These are phyloP conservation scores for Otatea glauca DNA, from an alignment of 176 grass and related monocot species.

Conservation along the genomic window DNA sequence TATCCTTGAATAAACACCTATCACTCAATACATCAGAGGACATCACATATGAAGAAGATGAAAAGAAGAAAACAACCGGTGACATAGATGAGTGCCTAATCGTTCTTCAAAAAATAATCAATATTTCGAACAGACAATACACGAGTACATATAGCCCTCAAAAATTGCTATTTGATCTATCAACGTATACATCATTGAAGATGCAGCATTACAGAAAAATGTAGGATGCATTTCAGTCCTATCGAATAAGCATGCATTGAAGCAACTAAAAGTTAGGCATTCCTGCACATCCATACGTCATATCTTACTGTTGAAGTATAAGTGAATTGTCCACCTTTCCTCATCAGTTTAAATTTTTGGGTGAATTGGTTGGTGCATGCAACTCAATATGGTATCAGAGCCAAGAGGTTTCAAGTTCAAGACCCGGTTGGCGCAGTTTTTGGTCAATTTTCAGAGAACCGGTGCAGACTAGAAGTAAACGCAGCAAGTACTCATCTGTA, in stretches of 20 bases:
- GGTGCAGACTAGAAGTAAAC: neutral
- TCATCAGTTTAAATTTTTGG: too few species aligned
- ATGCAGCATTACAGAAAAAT: slow-evolving; percentile 1
- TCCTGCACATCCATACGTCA: neutral
- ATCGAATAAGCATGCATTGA: slow-evolving; percentile 11
- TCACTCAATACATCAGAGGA: slow-evolving; percentile 9
- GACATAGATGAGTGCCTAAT: neutral
- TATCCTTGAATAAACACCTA: neutral
- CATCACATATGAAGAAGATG: neutral
- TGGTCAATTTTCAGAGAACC: neutral
- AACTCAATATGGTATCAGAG: too few species aligned
- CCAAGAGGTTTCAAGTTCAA: too few species aligned
- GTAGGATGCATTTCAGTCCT: neutral
- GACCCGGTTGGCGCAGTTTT: too few species aligned
- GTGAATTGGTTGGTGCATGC: too few species aligned
- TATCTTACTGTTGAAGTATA: too few species aligned
- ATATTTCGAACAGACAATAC: neutral
- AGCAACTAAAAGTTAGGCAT: slow-evolving; percentile 9
- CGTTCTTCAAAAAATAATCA: neutral
- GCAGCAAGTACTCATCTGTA: neutral
- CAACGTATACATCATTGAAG: neutral
- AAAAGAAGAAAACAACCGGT: neutral
- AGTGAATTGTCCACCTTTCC: too few species aligned
- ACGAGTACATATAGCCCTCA: neutral
- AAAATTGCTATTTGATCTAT: neutral